A percentile compares a stretch with the other conserved stretches of the same genome.
These are phyloP conservation scores for Saccharomycopsis capsularis DNA, from an alignment of 805 yeast species.

Conservation along the genomic window DNA sequence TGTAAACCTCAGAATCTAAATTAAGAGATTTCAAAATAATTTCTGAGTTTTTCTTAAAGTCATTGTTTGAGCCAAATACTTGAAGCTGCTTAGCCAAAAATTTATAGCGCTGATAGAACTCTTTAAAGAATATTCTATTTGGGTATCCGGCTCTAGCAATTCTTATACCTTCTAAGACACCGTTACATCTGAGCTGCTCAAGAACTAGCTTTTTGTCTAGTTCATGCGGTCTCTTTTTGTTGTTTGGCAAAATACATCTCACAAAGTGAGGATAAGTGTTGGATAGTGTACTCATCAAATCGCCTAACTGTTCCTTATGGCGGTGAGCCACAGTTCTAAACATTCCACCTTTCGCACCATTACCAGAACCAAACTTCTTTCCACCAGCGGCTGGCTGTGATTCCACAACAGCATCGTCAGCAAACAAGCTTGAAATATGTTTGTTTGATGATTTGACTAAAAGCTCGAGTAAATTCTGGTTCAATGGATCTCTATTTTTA, in stretches of 20 bases:
- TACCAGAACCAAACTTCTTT: conserved; percentile 24
- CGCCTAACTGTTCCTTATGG: conserved; percentile 76
- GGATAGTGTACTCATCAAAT: conserved; percentile 63
- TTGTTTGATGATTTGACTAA: conserved; percentile 49
- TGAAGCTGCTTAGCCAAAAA: conserved; percentile 51
- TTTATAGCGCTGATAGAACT: conserved; percentile 68
- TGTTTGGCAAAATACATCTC: conserved; percentile 90
- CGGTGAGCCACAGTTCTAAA: conserved; percentile 79
- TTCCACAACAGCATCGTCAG: conserved; percentile 28
- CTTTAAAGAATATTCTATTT: conserved; percentile 77
- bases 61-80: conserved; percentile 27
- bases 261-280: conserved; percentile 94
- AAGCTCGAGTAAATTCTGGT: conserved; percentile 60
- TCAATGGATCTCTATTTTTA: conserved; percentile 90
- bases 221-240: conserved; percentile 56
- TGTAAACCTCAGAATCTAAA: conserved; percentile 73
- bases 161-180: conserved; percentile 96
- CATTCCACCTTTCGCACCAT: conserved; percentile 25
- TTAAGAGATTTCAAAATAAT: conserved; percentile 55
- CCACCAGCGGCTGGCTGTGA: conserved; percentile 25
- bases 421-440: conserved; percentile 52
- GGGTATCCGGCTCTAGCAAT: conserved; percentile 98
- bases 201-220: conserved; percentile 74
- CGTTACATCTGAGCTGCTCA: conserved; percentile 90
- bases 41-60: conserved; percentile 63